These are phyloP conservation scores for Scedosporium minutisporum DNA, from an alignment of 2,329 filamentous ascomycete species.

Conservation along the genomic window DNA sequence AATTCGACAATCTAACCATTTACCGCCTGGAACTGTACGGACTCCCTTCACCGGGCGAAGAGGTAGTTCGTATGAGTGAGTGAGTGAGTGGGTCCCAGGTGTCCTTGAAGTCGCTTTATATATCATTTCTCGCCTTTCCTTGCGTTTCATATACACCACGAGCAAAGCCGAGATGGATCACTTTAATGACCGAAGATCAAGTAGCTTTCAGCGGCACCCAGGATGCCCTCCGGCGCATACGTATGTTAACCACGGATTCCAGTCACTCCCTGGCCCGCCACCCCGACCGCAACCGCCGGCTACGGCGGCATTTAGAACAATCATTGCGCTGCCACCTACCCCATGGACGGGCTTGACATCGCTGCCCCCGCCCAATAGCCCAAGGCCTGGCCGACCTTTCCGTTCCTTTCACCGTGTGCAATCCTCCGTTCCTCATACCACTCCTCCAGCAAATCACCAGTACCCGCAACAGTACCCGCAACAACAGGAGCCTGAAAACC, in stretches of 20 bases:
- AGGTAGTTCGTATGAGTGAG: too few relatives aligned
- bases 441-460: background rate
- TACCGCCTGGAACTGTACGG: too few relatives aligned
- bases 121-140: too few relatives aligned
- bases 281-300: background rate
- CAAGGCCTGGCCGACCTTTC: background rate
- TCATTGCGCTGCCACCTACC: background rate
- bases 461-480: background rate
- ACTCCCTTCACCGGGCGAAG: too few relatives aligned
- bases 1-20: too few relatives aligned
- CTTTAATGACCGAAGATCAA: background rate
- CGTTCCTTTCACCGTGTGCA: background rate
- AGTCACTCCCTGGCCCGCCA: background rate
- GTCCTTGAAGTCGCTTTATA: too few relatives aligned
- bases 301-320: background rate
- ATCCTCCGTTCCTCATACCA: background rate
- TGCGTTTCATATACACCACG: too few relatives aligned
- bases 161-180: conserved; percentile 6
- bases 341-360: background rate
- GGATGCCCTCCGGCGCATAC: background rate
- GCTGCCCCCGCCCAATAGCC: background rate
- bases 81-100: too few relatives aligned
- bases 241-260: background rate
- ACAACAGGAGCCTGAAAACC: background rate
- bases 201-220: background rate